Percentiles rank a stretch among this genome's conserved stretches.
Evolutionary conservation across 192 early-diverging fungal genomes (phyloP).

Genomic region (Helicostylum pulchrum): DNA sequence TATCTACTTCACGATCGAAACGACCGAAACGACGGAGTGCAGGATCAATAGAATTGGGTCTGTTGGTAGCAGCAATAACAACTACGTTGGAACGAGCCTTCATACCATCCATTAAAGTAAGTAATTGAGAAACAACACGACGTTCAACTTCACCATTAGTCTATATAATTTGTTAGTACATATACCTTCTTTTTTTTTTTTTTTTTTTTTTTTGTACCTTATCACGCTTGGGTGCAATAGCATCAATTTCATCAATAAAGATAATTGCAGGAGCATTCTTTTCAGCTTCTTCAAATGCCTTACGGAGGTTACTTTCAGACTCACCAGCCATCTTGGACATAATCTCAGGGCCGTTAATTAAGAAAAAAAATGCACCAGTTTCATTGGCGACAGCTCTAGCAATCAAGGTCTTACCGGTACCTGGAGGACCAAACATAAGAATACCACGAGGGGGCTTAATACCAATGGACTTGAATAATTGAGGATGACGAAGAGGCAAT

Average conservation of each 20-base stretch:
- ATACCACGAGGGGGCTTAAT: conserved; percentile 99
- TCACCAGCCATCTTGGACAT: conserved; percentile 99
- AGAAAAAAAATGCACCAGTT: conserved; percentile 99
- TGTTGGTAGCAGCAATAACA: conserved; percentile 99
- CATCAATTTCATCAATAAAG: conserved; percentile 99
- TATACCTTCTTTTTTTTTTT: background rate
- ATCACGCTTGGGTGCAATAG: conserved; percentile 89
- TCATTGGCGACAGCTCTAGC: conserved; percentile 98
- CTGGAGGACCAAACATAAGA: conserved; percentile 96
- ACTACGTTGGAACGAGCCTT: conserved; percentile 93
- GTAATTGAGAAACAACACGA: conserved; percentile 92
- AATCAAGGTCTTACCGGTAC: conserved; percentile 98
- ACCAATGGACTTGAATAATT: conserved; percentile 98
- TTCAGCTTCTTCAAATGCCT: conserved; percentile 98
- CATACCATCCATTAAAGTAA: conserved; percentile 93
- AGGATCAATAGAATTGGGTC: conserved; percentile 97
- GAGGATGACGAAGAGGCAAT: conserved; percentile 97
- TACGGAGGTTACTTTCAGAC: conserved; percentile 94
- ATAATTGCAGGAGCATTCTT: conserved; percentile 96
- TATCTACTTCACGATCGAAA: conserved; percentile 98
- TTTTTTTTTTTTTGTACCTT: conserved; percentile 40
- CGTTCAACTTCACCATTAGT: conserved; percentile 95
- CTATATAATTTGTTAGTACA: conserved; percentile 17
- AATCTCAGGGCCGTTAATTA: conserved; percentile 99
- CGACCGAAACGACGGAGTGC: conserved; percentile 98